A percentile compares a stretch with the other conserved stretches of the same genome.
Evolutionary conservation across 441 rosid genomes (phyloP).

Genomic region (Euphorbia neoarborescens): DNA sequence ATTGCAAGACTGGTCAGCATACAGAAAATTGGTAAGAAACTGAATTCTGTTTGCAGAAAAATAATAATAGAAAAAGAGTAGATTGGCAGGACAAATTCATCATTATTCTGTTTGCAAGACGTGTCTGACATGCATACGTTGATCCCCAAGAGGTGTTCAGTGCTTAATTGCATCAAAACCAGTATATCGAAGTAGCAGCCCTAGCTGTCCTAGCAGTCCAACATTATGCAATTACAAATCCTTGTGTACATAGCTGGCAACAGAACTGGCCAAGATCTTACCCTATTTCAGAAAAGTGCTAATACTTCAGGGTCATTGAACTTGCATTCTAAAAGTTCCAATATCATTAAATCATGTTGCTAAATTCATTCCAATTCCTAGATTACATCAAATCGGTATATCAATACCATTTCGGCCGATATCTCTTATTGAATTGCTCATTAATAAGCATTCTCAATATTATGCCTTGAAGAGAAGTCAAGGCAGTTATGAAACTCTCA

Average conservation of each 20-base stretch:
- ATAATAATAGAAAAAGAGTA: neutral
- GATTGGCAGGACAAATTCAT: neutral
- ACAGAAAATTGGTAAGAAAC: constrained; percentile 18
- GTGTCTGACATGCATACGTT: too few relatives aligned
- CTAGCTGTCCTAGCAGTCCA: neutral
- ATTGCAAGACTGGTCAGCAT: constrained; percentile 70
- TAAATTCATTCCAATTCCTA: too few relatives aligned
- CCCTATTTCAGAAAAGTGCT: neutral
- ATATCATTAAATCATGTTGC: too few relatives aligned
- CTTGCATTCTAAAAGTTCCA: neutral
- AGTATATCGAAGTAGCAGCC: neutral
- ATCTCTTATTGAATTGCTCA: too few relatives aligned
- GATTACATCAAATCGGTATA: too few relatives aligned
- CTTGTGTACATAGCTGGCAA: neutral
- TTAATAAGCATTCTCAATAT: too few relatives aligned
- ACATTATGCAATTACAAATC: neutral
- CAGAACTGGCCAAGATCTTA: neutral
- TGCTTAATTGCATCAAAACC: neutral
- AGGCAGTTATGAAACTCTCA: neutral
- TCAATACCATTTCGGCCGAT: too few relatives aligned
- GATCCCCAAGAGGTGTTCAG: too few relatives aligned
- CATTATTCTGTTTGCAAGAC: neutral
- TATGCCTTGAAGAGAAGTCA: too few relatives aligned
- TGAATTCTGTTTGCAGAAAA: neutral
- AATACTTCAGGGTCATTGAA: too few relatives aligned